Evolutionary conservation across 2,329 filamentous ascomycete genomes (phyloP).

Genomic region (Teratosphaeria viscida): DNA sequence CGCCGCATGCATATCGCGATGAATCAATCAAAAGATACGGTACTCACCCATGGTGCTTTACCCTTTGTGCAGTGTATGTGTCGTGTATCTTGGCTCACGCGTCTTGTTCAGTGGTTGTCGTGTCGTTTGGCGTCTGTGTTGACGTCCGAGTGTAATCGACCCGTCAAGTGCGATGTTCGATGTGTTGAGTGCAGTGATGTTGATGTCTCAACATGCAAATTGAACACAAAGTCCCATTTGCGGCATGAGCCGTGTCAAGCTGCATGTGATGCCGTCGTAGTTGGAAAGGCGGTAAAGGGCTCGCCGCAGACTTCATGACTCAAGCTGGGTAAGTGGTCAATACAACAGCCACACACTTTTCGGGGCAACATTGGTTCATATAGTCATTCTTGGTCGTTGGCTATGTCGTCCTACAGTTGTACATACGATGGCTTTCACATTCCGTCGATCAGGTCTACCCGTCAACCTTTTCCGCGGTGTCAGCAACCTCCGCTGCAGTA

Average conservation of each 20-base stretch:
- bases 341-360: neutral
- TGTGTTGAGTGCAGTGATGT: neutral
- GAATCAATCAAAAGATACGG: neutral
- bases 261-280: neutral
- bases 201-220: neutral
- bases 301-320: neutral
- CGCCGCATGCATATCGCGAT: neutral
- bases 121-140: too few species aligned
- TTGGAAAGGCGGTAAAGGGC: neutral
- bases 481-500: conserved; percentile 36
- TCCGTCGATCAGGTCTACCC: neutral
- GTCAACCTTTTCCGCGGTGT: conserved; percentile 30
- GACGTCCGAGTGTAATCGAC: neutral
- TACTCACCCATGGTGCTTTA: neutral
- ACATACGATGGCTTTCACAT: neutral
- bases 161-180: neutral
- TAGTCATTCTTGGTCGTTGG: neutral
- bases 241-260: neutral
- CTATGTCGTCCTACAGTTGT: neutral
- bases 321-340: neutral
- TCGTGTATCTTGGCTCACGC: neutral
- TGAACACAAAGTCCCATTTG: neutral
- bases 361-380: neutral
- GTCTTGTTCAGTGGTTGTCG: neutral
- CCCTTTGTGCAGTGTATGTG: neutral